Conservation (phyloP, 1,284 basidiomycete species). For the Ganoderma sinense region DNA sequence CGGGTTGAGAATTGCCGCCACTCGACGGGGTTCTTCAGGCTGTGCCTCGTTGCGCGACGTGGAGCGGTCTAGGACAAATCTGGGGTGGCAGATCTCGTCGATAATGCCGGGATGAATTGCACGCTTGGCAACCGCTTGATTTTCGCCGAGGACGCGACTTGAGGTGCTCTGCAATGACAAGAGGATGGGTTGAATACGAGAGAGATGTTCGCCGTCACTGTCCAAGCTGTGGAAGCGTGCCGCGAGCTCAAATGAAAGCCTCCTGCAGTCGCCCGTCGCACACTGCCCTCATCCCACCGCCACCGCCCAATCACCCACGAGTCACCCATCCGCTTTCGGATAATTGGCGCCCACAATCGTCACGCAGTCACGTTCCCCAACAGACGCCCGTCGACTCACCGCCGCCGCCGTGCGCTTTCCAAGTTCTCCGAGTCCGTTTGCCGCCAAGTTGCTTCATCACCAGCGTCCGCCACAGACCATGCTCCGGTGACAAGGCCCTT, state of each 20-base stretch:
- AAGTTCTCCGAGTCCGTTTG: too few species aligned
- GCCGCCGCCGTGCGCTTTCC: too few species aligned
- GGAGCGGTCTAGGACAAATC: slow-evolving; percentile 12
- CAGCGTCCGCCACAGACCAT: background rate
- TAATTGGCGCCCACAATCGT: background rate
- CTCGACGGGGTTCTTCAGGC: slow-evolving; percentile 19
- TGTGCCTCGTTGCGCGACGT: slow-evolving; percentile 20
- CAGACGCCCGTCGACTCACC: background rate
- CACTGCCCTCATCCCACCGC: background rate
- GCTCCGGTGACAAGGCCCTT: too few species aligned
- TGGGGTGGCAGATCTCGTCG: slow-evolving; percentile 20
- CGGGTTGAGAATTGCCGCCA: slow-evolving; percentile 17
- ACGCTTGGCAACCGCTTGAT: background rate
- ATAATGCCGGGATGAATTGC: slow-evolving; percentile 11
- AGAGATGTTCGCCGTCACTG: slow-evolving; percentile 19
- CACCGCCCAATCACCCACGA: slow-evolving; percentile 1
- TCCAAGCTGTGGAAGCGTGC: slow-evolving; percentile 22
- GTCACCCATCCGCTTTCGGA: slow-evolving; percentile 10
- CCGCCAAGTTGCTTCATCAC: background rate
- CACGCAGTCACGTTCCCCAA: background rate
- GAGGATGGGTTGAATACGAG: background rate
- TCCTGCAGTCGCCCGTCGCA: background rate
- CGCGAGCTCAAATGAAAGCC: slow-evolving; percentile 23
- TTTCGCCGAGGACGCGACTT: background rate
- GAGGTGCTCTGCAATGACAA: background rate